Percentiles rank a stretch among this genome's conserved stretches.
Evolutionary conservation across 2,329 filamentous ascomycete species (phyloP).

Genomic region (Fusarium anguioides): DNA sequence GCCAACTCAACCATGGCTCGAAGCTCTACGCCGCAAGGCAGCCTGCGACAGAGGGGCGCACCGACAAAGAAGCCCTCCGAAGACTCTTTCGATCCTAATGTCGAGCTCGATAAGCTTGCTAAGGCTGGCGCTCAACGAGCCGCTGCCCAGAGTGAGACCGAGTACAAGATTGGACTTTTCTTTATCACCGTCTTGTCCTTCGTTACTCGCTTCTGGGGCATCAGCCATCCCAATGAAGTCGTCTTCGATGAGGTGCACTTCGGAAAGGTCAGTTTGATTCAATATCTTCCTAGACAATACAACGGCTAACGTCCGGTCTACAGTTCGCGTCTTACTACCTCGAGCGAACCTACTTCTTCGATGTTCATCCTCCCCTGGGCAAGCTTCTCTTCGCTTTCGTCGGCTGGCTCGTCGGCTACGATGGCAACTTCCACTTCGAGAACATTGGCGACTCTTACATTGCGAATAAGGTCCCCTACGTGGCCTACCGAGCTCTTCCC

Average conservation of each 20-base stretch:
- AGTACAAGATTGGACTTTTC: conserved; percentile 82
- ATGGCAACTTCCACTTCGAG: conserved; percentile 97
- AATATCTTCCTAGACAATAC: neutral
- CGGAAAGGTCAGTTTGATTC: conserved; percentile 79
- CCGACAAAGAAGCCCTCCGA: conserved; percentile 61
- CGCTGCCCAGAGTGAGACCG: conserved; percentile 71
- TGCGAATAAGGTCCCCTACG: conserved; percentile 95
- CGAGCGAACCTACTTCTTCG: conserved; percentile 98
- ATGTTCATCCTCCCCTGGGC: conserved; percentile 97
- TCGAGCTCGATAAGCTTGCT: conserved; percentile 63
- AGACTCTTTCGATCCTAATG: conserved; percentile 54
- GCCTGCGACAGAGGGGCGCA: conserved; percentile 69
- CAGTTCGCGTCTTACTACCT: conserved; percentile 86
- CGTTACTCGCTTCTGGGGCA: conserved; percentile 93
- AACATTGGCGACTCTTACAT: conserved; percentile 99
- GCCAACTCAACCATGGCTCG: conserved; percentile 56
- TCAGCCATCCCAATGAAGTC: conserved; percentile 93
- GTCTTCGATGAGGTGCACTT: conserved; percentile 99
- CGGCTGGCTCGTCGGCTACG: conserved; percentile 97
- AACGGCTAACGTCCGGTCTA: conserved; percentile 24
- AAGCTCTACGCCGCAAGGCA: conserved; percentile 65
- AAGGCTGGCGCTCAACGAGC: conserved; percentile 51
- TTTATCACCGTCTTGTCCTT: conserved; percentile 88
- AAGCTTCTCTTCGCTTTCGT: conserved; percentile 98
- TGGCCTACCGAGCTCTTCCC: conserved; percentile 93